These are phyloP conservation scores for Alternaria consortialis DNA, from an alignment of 2,329 filamentous ascomycete species.

Conservation along the genomic window DNA sequence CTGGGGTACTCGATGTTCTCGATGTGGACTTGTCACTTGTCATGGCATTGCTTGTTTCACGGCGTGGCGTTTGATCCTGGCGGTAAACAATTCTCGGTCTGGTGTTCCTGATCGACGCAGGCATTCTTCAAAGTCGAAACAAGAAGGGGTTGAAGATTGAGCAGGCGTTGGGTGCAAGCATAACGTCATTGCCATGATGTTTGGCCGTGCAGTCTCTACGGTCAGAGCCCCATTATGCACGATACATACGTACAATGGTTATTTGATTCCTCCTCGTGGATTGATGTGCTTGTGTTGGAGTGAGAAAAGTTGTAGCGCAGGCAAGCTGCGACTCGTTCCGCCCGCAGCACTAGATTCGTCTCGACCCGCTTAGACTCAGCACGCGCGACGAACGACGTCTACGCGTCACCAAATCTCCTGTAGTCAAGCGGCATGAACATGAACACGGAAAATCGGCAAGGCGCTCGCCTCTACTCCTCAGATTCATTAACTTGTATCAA, in stretches of 20 bases:
- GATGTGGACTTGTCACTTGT: conserved; percentile 7
- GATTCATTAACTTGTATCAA: conserved; percentile 1
- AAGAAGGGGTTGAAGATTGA: conserved; percentile 12
- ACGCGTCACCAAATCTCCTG: conserved; percentile 9
- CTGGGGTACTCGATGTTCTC: conserved; percentile 9
- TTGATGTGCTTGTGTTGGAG: neutral
- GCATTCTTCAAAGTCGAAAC: conserved; percentile 27
- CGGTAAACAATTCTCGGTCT: conserved; percentile 16
- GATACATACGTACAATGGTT: neutral
- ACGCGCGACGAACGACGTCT: conserved; percentile 1
- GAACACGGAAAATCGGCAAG: conserved; percentile 1
- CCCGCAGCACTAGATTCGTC: conserved; percentile 2
- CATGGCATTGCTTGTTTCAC: conserved; percentile 22
- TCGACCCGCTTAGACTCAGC: conserved; percentile 7
- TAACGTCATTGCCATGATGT: neutral
- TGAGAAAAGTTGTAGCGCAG: neutral
- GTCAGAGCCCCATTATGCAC: neutral
- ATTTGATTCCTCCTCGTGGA: neutral
- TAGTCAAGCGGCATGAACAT: neutral
- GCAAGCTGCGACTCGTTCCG: neutral
- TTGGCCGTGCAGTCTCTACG: neutral
- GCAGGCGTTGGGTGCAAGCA: neutral
- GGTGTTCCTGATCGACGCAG: conserved; percentile 30
- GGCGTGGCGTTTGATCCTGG: conserved; percentile 9
- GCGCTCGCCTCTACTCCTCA: neutral